A percentile compares a stretch with the other conserved stretches of the same genome.
Evolutionary conservation across 768 basidiomycete species (phyloP).

Genomic region (Cystofilobasidium macerans): DNA sequence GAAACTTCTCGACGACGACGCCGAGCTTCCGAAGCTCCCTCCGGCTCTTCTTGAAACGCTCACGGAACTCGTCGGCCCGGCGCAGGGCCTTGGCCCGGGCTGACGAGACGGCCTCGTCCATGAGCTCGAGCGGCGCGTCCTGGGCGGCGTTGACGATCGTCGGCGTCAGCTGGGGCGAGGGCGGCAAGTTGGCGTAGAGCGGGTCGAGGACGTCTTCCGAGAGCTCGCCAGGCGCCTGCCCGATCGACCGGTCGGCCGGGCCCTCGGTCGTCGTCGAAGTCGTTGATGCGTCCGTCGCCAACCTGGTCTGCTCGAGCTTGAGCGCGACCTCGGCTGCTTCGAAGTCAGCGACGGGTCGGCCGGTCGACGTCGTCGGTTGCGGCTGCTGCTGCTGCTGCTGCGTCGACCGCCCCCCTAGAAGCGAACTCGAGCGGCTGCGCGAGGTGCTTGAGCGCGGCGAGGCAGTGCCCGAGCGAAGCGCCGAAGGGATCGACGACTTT

Average conservation of each 20-base stretch:
- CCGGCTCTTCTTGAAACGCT: conserved; percentile 8
- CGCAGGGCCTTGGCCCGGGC: conserved; percentile 16
- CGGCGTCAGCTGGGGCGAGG: conserved; percentile 12
- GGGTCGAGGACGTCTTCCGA: conserved; percentile 19
- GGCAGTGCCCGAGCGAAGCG: background rate
- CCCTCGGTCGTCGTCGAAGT: background rate
- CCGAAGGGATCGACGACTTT: background rate
- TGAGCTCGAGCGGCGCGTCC: conserved; percentile 8
- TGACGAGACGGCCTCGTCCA: conserved; percentile 17
- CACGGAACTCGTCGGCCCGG: conserved; percentile 21
- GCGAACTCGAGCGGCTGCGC: conserved; percentile 1
- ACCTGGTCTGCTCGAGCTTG: background rate
- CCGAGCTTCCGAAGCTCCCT: conserved; percentile 10
- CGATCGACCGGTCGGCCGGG: background rate
- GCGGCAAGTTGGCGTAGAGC: conserved; percentile 3
- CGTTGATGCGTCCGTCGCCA: background rate
- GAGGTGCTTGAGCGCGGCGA: background rate
- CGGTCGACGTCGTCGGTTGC: background rate
- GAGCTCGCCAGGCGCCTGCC: background rate
- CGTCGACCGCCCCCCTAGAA: background rate
- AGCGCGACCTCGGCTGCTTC: conserved; percentile 2
- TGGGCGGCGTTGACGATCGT: conserved; percentile 1
- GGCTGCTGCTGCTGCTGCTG: no score
- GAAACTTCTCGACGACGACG: conserved; percentile 20
- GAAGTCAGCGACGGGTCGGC: conserved; percentile 9